A percentile compares a stretch with the other conserved stretches of the same genome.
Evolutionary conservation across 2,329 filamentous ascomycete genomes (phyloP).

Genomic region (Penicillium sp.): DNA sequence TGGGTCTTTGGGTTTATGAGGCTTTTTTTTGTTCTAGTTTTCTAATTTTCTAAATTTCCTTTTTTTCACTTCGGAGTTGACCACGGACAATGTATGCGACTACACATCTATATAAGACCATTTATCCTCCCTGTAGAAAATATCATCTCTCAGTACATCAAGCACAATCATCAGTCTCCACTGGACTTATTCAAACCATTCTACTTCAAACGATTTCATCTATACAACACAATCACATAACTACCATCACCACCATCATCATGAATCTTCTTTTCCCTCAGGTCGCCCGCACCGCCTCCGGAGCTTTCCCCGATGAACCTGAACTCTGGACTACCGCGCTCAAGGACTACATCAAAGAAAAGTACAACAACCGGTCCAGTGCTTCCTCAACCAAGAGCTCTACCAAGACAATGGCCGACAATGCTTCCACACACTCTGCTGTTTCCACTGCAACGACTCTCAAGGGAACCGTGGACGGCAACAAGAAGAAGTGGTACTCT

Average conservation of each 20-base stretch:
- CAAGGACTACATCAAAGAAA: background rate
- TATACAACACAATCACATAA: background rate
- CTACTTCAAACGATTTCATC: background rate
- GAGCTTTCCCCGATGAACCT: background rate
- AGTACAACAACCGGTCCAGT: background rate
- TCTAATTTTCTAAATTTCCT: background rate
- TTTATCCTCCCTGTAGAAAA: background rate
- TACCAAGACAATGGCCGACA: constrained; percentile 13
- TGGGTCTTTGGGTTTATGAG: background rate
- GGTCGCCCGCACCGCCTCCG: background rate
- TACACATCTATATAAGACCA: background rate
- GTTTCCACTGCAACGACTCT: constrained; percentile 28
- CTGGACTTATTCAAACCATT: background rate
- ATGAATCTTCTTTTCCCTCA: constrained; percentile 1
- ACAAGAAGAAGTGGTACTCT: constrained; percentile 23
- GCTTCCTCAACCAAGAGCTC: background rate
- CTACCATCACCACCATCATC: background rate
- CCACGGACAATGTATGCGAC: background rate
- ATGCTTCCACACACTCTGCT: constrained; percentile 24
- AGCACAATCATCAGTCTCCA: background rate
- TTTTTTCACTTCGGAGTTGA: constrained; percentile 1
- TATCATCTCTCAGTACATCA: background rate
- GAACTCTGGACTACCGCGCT: background rate
- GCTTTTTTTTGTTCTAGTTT: background rate
- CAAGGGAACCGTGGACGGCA: constrained; percentile 16